Evolutionary conservation across 2,329 filamentous ascomycete species (phyloP), one percentile per base, ranked within the genome.

Genomic region (Exophiala phaeomuriformis): DNA sequence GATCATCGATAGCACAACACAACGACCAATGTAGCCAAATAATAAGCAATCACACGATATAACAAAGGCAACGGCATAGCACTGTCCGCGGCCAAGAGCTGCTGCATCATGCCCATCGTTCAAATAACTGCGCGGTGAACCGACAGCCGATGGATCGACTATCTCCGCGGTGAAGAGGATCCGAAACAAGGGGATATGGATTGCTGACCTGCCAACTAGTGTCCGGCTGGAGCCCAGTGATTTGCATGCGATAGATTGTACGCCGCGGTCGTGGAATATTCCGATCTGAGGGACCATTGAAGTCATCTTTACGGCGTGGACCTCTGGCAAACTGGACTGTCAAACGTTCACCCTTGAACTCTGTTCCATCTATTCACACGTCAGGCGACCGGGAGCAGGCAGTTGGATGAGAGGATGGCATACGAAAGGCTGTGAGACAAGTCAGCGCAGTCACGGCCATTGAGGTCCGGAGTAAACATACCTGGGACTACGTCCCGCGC

Each of bases 121-220:
- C 19, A 19, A 19, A 19, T 19, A 19, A 19, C 19, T 19, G 19
- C 19, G 19, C 19, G 19, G 19, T 19, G 19, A 19, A 19, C 19
- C 19, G 19, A 19, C 19, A 19, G 19, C 19, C 19, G 19, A 19
- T 19, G 19, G 19, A 19, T 19, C 19, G 19, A 19, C 19, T 19
- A 8, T 41, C 4, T 8, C 32, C 12, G 19, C 12, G 40, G 31
- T n/a, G 28, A 45, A 3, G 40, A 33, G 28, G 33, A 28, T 12
- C 39, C 12, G 28, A 27, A 9, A 9, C 31, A 35, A 29, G 51
- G 19, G 40, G 29, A 64, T 61, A 49, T 61, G 68, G 65, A 65
- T 61, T 63, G 68, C 93, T 93, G 86, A 98, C 93, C 93, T 98
- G 93, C 93, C 93, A 98, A 83, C 90, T 96, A 80, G 93, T 98